Base-by-base conservation (phyloP, 2,329 filamentous ascomycete species). In the Akanthomyces dipterigenus region DNA sequence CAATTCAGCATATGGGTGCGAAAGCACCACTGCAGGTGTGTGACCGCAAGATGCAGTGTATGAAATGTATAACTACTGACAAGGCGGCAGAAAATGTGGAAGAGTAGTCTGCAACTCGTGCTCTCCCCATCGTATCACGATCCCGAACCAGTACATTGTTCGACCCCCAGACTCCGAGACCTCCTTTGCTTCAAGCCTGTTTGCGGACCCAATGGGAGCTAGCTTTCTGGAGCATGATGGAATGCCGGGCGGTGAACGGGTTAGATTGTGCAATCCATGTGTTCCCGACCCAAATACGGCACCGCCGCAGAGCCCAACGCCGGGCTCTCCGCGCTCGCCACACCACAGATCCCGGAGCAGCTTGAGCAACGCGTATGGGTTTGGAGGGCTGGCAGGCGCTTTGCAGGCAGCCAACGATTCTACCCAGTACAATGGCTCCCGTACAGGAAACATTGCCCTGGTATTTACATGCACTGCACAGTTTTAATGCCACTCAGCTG, bases 121-220 rank as follows among this genome's bases (percentile, higher is more conserved):
- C 76, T 97, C 93, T 3, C 93, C 93, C 3, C 93, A 98, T 73
- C 86, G 92, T 64, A 98, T 98, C 70, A 96, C 90, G 3, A 97
- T 98, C 65, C 93, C 93, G 1, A 85, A 93, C 65, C 90, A 95
- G 70, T 98, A 91, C 72, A 96, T 98, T 65, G 92, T 97, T 28
- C 88, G 88, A 53, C 89, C 90, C 3, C 88, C 89, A 1, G 80
- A 72, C 61, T 64, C 72, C 42, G 78, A 81, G 62, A 69, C 75
- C 63, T 68, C 72, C 64, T 65, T 75, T 63, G 67, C 75, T 65
- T 69, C 70, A 34, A 68, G 69, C 31, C 58, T 75, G 18, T 68
- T 78, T 66, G 72, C 73, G 64, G 72, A 79, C 64, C 69, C 74
- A 59, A 69, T 80, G 2, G 70, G 70, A 64, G 67, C 75, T 50